Percentiles rank a stretch among this genome's conserved stretches.
phyloP scores from a whole-genome alignment of 352 stramenopile species.

The Ochromonadaceae sp. region DNA sequence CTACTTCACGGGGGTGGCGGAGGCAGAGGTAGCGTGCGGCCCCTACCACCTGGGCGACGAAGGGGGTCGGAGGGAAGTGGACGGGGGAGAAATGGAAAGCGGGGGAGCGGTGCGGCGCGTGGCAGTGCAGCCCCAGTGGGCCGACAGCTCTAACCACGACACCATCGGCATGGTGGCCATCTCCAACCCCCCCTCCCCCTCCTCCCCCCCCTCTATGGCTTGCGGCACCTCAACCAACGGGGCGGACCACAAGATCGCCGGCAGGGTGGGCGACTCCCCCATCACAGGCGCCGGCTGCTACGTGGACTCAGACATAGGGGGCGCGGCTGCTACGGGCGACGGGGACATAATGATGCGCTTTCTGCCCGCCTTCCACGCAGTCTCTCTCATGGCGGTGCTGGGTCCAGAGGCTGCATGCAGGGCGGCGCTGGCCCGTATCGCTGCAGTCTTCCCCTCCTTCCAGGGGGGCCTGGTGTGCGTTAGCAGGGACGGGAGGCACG shows the following conservation, averaged over 20 bases:
- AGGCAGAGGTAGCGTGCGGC: slow-evolving; percentile 48
- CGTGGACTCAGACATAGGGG: slow-evolving; percentile 54
- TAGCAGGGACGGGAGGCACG: slow-evolving; percentile 22
- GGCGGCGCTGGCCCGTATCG: slow-evolving; percentile 19
- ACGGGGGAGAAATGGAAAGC: neutral
- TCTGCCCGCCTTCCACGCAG: slow-evolving; percentile 50
- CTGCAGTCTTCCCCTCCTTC: slow-evolving; percentile 25
- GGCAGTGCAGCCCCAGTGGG: slow-evolving; percentile 8
- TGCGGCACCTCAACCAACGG: slow-evolving; percentile 66
- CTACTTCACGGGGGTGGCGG: slow-evolving; percentile 58
- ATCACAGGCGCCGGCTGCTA: slow-evolving; percentile 62
- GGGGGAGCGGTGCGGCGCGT: neutral
- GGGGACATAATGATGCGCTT: slow-evolving; percentile 78
- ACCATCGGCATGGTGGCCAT: slow-evolving; percentile 62
- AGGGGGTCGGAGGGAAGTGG: slow-evolving; percentile 10
- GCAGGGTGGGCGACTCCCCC: slow-evolving; percentile 62
- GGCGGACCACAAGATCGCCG: slow-evolving; percentile 64
- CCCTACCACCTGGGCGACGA: slow-evolving; percentile 45
- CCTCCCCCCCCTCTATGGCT: too few relatives aligned
- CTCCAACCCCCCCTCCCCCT: too few relatives aligned
- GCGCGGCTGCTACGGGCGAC: slow-evolving; percentile 60
- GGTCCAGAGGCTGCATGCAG: slow-evolving; percentile 21
- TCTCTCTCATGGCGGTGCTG: slow-evolving; percentile 25
- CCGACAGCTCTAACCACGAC: slow-evolving; percentile 59
- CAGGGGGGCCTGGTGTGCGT: slow-evolving; percentile 28